Evolutionary conservation across 148 eudicot species (phyloP).

Genomic region (Arctostaphylos glauca): DNA sequence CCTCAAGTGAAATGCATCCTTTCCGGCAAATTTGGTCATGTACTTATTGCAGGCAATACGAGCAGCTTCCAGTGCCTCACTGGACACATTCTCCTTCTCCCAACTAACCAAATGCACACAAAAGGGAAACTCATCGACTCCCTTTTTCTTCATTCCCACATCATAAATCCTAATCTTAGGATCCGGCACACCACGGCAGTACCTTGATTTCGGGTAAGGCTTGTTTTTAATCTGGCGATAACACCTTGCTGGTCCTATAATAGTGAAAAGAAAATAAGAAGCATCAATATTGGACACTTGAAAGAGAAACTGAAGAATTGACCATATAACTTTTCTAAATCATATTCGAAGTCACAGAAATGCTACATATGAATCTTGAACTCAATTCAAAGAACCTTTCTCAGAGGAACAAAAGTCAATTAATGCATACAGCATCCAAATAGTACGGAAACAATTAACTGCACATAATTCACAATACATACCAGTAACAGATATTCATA

Average conservation of each 20-base stretch:
- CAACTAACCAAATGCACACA: conserved; percentile 52
- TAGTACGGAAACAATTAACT: not conserved
- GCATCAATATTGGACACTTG: not conserved
- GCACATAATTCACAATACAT: not conserved
- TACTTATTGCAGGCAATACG: conserved; percentile 55
- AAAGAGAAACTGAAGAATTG: not conserved
- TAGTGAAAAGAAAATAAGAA: not conserved
- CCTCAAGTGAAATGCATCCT: conserved; percentile 54
- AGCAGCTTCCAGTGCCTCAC: conserved; percentile 54
- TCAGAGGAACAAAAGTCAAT: not conserved
- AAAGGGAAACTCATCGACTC: conserved; percentile 47
- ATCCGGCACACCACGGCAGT: conserved; percentile 48
- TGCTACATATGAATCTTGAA: not conserved
- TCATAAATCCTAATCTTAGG: conserved; percentile 38
- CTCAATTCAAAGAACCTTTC: not conserved
- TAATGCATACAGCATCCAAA: not conserved
- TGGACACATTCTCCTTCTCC: conserved; percentile 55
- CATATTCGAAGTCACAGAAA: not conserved
- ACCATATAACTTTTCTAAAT: not conserved
- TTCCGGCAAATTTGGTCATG: conserved; percentile 51
- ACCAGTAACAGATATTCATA: not conserved
- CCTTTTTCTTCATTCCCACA: conserved; percentile 46
- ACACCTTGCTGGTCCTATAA: conserved; percentile 46
- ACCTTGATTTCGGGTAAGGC: conserved; percentile 47
- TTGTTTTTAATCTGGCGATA: conserved; percentile 52